phyloP scores from a whole-genome alignment of 176 grass and related monocot genomes.

The Areca catechu region DNA sequence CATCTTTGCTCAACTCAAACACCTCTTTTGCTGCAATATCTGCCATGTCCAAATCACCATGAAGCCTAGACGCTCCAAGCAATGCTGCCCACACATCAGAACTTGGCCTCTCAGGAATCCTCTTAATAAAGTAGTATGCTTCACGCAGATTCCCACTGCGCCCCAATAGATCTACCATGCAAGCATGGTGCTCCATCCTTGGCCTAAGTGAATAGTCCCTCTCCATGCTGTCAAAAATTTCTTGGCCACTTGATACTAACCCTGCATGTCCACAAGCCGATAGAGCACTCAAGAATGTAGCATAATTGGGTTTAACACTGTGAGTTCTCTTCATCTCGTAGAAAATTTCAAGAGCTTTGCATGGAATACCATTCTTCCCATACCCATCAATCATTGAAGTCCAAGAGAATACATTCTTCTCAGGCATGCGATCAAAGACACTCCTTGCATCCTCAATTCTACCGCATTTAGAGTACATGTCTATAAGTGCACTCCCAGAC shows the following conservation, averaged over 20 bases:
- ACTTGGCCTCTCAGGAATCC: slow-evolving; percentile 47
- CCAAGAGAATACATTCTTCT: slow-evolving; percentile 71
- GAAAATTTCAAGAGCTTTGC: slow-evolving; percentile 51
- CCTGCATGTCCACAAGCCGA: slow-evolving; percentile 66
- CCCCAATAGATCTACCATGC: slow-evolving; percentile 85
- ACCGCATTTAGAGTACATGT: slow-evolving; percentile 87
- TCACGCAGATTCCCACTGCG: slow-evolving; percentile 44
- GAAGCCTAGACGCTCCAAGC: slow-evolving; percentile 57
- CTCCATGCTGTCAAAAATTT: slow-evolving; percentile 81
- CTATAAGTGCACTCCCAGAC: slow-evolving; percentile 54
- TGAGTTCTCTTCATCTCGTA: slow-evolving; percentile 26
- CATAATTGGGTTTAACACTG: slow-evolving; percentile 43
- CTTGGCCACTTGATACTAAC: slow-evolving; percentile 43
- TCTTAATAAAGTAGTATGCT: slow-evolving; percentile 37
- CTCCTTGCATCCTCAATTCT: slow-evolving; percentile 41
- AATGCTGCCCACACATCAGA: slow-evolving; percentile 77
- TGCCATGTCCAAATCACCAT: slow-evolving; percentile 57
- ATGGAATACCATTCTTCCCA: slow-evolving; percentile 62
- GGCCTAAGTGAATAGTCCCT: slow-evolving; percentile 35
- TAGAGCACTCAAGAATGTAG: slow-evolving; percentile 63
- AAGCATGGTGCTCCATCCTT: slow-evolving; percentile 80
- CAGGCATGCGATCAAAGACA: slow-evolving; percentile 46
- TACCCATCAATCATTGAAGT: slow-evolving; percentile 90
- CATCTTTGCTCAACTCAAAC: slow-evolving; percentile 38
- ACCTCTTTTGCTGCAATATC: slow-evolving; percentile 48